phyloP scores from a whole-genome alignment of 805 yeast genomes.

The Teunomyces pallodes region DNA sequence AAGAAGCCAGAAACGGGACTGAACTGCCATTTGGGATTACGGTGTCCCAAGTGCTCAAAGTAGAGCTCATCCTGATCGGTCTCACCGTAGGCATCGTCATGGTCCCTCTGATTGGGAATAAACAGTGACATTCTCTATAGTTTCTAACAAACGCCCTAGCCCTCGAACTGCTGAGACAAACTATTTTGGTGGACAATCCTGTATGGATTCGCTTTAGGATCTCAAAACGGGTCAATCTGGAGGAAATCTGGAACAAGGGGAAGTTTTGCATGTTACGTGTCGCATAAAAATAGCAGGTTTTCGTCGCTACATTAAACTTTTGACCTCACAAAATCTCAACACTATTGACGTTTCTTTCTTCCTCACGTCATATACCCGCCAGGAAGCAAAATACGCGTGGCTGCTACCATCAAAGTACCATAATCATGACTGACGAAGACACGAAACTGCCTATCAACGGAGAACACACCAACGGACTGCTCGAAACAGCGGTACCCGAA shows the following conservation, averaged over 20 bases:
- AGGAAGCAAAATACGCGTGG: background rate
- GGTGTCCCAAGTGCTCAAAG: constrained; percentile 5
- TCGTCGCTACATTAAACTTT: background rate
- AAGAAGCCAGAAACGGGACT: constrained; percentile 25
- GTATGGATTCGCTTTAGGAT: background rate
- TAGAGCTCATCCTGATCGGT: constrained; percentile 19
- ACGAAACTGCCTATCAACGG: background rate
- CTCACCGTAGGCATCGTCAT: constrained; percentile 31
- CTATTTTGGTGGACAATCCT: background rate
- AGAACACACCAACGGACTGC: background rate
- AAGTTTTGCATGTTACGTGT: background rate
- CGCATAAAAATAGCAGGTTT: background rate
- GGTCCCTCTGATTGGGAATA: constrained; percentile 30
- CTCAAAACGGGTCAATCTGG: background rate
- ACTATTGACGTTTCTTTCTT: constrained; percentile 1
- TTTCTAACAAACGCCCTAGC: background rate
- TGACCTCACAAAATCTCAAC: constrained; percentile 1
- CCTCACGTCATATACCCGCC: background rate
- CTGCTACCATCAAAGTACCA: background rate
- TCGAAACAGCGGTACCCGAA: background rate
- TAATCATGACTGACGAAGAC: background rate
- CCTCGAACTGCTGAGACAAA: background rate
- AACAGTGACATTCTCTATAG: constrained; percentile 20
- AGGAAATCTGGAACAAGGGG: background rate
- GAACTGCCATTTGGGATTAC: constrained; percentile 17